Evolutionary conservation across 805 yeast genomes (phyloP).

Genomic region (Cyberlindnera petersonii): DNA sequence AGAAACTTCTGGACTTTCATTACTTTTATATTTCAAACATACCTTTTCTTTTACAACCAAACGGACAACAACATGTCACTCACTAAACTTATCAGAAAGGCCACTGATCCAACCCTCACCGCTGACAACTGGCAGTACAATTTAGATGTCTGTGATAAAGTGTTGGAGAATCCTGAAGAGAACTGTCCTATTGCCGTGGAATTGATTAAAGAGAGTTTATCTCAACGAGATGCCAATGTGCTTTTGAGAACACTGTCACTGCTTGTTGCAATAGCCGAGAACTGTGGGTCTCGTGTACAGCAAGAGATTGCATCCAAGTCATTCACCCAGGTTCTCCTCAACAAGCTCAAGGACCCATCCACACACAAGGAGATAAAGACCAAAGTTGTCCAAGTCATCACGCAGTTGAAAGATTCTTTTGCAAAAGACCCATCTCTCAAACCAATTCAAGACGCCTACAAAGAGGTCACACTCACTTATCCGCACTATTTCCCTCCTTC

Average conservation of each 20-base stretch:
- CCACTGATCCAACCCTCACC: constrained; percentile 61
- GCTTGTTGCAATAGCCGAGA: constrained; percentile 63
- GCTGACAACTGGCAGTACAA: constrained; percentile 67
- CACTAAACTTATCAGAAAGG: constrained; percentile 32
- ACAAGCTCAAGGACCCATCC: constrained; percentile 47
- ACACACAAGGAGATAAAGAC: constrained; percentile 67
- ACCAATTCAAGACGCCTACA: constrained; percentile 61
- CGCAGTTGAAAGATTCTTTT: constrained; percentile 63
- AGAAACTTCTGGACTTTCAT: too few species aligned
- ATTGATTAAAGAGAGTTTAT: constrained; percentile 45
- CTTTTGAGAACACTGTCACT: constrained; percentile 54
- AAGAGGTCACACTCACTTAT: constrained; percentile 40
- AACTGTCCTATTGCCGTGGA: constrained; percentile 34
- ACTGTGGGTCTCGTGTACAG: constrained; percentile 69
- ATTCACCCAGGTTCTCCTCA: constrained; percentile 45
- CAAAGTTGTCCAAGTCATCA: constrained; percentile 61
- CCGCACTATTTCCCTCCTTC: constrained; percentile 43
- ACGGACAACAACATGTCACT: too few species aligned
- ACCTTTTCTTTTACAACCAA: too few species aligned
- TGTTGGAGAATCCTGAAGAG: constrained; percentile 57
- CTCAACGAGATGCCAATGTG: constrained; percentile 58
- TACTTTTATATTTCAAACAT: too few species aligned
- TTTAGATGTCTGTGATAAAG: constrained; percentile 62
- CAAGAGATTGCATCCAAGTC: constrained; percentile 56
- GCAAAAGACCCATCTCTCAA: constrained; percentile 70